A percentile compares a stretch with the other conserved stretches of the same genome.
These are phyloP conservation scores for Cladosporium oxysporum DNA, from an alignment of 2,329 filamentous ascomycete species.

Conservation along the genomic window DNA sequence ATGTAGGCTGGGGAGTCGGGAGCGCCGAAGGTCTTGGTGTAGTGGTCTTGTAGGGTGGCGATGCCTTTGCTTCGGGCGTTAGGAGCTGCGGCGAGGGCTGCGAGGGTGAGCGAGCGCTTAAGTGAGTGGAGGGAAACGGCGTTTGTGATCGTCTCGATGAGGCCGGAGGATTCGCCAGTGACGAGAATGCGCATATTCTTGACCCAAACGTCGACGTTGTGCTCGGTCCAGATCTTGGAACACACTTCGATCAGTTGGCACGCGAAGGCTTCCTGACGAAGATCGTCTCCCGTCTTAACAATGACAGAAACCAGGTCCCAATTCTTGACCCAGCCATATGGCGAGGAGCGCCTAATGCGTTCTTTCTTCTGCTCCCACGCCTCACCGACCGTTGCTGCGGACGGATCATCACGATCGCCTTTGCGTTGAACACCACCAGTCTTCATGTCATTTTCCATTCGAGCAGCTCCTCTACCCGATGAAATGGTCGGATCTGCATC, in stretches of 20 bases:
- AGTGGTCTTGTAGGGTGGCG: constrained; percentile 79
- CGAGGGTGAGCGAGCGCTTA: constrained; percentile 77
- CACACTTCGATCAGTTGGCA: constrained; percentile 82
- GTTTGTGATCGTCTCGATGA: constrained; percentile 87
- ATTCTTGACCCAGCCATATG: constrained; percentile 86
- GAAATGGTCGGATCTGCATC: constrained; percentile 54
- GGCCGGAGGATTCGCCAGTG: constrained; percentile 78
- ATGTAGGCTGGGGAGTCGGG: constrained; percentile 68
- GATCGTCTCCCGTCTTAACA: constrained; percentile 80
- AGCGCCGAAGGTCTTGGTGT: constrained; percentile 73
- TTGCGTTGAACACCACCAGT: constrained; percentile 79
- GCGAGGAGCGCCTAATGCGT: constrained; percentile 78
- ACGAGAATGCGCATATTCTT: constrained; percentile 86
- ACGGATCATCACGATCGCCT: constrained; percentile 81
- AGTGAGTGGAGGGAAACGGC: constrained; percentile 84
- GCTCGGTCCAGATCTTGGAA: constrained; percentile 78
- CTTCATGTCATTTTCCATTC: constrained; percentile 89
- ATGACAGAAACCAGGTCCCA: constrained; percentile 88
- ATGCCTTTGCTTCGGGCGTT: constrained; percentile 75
- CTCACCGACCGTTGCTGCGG: constrained; percentile 82
- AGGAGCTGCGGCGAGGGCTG: constrained; percentile 69
- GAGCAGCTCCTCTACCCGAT: constrained; percentile 71
- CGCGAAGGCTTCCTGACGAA: constrained; percentile 82
- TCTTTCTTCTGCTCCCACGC: constrained; percentile 84
- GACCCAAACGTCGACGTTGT: constrained; percentile 77